Percentiles rank a stretch among this genome's conserved stretches.
phyloP scores from a whole-genome alignment of 441 rosid species.

The Eugenia klotzschiana region DNA sequence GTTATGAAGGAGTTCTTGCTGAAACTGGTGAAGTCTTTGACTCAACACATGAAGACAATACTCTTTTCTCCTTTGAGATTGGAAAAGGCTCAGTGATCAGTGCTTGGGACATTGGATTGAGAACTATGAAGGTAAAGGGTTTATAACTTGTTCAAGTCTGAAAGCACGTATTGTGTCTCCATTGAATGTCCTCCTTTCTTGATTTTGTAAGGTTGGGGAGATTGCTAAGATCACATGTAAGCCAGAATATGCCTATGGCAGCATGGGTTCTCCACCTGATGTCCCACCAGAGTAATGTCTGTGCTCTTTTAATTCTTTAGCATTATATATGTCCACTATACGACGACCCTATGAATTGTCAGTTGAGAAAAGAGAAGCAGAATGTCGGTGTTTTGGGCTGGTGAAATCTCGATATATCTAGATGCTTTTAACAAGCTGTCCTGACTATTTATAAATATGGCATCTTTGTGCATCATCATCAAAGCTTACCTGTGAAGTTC shows the following conservation, averaged over 20 bases:
- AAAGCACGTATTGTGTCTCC: neutral
- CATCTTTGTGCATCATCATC: neutral
- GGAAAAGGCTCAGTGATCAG: conserved; percentile 74
- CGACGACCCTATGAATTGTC: neutral
- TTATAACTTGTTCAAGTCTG: neutral
- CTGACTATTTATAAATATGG: neutral
- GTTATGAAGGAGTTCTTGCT: conserved; percentile 73
- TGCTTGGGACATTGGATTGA: conserved; percentile 81
- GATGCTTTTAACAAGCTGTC: neutral
- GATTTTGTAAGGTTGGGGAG: conserved; percentile 63
- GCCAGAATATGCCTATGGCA: conserved; percentile 86
- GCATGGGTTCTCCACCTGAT: conserved; percentile 81
- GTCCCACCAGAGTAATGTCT: conserved; percentile 62
- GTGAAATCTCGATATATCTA: neutral
- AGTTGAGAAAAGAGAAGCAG: neutral
- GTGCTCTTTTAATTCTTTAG: neutral
- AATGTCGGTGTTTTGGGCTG: neutral
- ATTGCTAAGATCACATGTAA: conserved; percentile 81
- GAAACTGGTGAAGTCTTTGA: conserved; percentile 82
- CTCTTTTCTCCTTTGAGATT: conserved; percentile 73
- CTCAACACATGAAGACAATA: conserved; percentile 75
- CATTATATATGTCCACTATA: neutral
- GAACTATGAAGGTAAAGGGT: conserved; percentile 63
- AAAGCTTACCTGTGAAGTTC: neutral
- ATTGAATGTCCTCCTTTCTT: neutral